Base-by-base conservation (phyloP, 345 rosid genomes). In the Syzygium aromaticum region DNA sequence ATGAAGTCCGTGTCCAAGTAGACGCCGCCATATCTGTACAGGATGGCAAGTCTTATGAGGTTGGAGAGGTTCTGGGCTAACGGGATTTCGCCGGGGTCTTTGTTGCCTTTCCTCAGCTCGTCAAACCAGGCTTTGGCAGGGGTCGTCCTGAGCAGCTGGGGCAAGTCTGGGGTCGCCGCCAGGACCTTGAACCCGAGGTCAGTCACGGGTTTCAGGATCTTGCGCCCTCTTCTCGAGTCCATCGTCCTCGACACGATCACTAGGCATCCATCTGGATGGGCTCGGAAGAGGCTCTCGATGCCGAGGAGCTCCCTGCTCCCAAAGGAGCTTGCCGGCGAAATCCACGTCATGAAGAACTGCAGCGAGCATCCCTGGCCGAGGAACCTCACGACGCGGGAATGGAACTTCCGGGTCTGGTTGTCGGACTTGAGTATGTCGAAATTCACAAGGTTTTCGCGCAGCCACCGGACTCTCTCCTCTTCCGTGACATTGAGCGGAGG, bases 331-430 rank as follows among this genome's bases (percentile, higher is more conserved):
- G 89, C 96, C 14, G 93, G 91, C 17, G 98, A 94, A 87, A 97
- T 93, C 99, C 98, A 97, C 61, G 95, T 95, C 99, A 95, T 94
- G 92, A 93, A 97, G 89, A 95, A 93, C 86, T 88, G 92, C 78
- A 93, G 89, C 33, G 91, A 93, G n/a, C 98, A 96, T 7, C 86
- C 67, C 3, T 90, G 83, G 87, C 89, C 56, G 57, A 96, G 93
- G 89, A 95, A 95, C 28, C 91, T 86, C 22, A 91, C 56, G 87
- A 93, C 92, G 52, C 95, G 92, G 10, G 90, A 86, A 23, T 94
- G 95, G 84, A 96, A 97, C 85, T 88, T 85, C 90, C 73, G 52
- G 40, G 95, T 91, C 73, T 90, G 25, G 61, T 91, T 85, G 22
- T 92, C 89, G 46, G 98, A 92, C 90, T 86, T 90, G 89, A 97